Evolutionary conservation across 768 basidiomycete species (phyloP), one percentile per base, ranked within the genome.

Genomic region (Boletus insuetus): DNA sequence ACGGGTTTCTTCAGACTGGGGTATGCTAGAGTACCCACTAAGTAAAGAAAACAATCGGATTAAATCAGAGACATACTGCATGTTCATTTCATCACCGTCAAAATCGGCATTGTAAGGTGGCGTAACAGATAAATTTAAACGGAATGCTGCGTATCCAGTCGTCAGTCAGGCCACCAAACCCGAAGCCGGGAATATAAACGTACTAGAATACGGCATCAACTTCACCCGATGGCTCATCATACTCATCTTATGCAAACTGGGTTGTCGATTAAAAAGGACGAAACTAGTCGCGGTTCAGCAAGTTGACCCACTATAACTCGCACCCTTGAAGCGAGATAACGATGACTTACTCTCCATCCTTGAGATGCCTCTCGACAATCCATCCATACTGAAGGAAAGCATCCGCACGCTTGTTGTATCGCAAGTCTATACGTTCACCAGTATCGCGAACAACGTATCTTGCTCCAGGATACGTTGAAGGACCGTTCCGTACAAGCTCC

Each of bases 71-170:
- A 86, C 91, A 46, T 82, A 96, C 94, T 98, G 97, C 89, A 98
- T 91, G 76, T 99, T 98, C 97, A 98, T 99, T 72, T 99, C 97
- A 67, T 98, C 97, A 62, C 97, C 97, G 67, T 98, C 97, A 74
- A 98, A 99, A 75, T 99, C 97, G 69, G 97, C 97, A 65, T 99
- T 98, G 75, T 99, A 98, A 0, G 97, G 97, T 37, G 96, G 93
- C 12, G 94, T 98, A 52, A 98, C 97, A 53, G 97, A 98, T 58
- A 98, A 86, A 71, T 98, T 98, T 60, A 98, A 74, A 54, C 97
- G 95, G 79, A 98, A 99, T 52, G 96, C 94, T 95, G 54, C 10
- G 26, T 22, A 52, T 12, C 29, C 24, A 17, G 32, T 4, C 31
- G 74, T 73, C 68, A 59, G 54, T 39, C 34, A 49, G 12, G 14